phyloP scores from a whole-genome alignment of 345 rosid species.

The Nasturtium officinale region DNA sequence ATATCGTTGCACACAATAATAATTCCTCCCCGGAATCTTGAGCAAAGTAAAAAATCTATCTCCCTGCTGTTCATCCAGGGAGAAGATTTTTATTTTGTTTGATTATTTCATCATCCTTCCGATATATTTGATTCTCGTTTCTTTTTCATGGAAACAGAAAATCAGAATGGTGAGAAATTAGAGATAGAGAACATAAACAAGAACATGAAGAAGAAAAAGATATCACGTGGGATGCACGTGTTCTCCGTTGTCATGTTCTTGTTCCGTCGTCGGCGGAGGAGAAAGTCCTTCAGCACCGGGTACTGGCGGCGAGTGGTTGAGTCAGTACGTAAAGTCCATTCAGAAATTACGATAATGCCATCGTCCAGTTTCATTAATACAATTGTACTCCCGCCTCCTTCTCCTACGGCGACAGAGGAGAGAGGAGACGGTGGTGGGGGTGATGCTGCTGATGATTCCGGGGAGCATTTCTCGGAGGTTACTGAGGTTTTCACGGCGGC shows the following conservation, averaged over 20 bases:
- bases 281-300: slow-evolving; percentile 42
- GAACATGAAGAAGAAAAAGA: slow-evolving; percentile 29
- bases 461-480: slow-evolving; percentile 16
- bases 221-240: slow-evolving; percentile 48
- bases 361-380: slow-evolving; percentile 39
- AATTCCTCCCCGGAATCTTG: neutral
- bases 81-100: slow-evolving; percentile 22
- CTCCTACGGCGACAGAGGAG: neutral
- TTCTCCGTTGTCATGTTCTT: slow-evolving; percentile 53
- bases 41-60: slow-evolving; percentile 15
- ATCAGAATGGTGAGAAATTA: slow-evolving; percentile 33
- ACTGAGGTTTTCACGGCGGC: slow-evolving; percentile 42
- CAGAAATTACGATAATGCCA: slow-evolving; percentile 34
- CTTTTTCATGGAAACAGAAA: slow-evolving; percentile 32
- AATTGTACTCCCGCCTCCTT: slow-evolving; percentile 44
- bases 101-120: neutral
- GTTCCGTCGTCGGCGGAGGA: slow-evolving; percentile 45
- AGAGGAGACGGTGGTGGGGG: neutral
- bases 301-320: slow-evolving; percentile 53
- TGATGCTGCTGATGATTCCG: neutral
- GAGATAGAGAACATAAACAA: slow-evolving; percentile 33
- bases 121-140: slow-evolving; percentile 16
- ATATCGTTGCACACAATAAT: slow-evolving; percentile 7
- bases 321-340: slow-evolving; percentile 47
- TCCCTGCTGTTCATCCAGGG: slow-evolving; percentile 37